A percentile compares a stretch with the other conserved stretches of the same genome.
phyloP scores from a whole-genome alignment of 73 alveolate species.

The Halteria grandinella region DNA sequence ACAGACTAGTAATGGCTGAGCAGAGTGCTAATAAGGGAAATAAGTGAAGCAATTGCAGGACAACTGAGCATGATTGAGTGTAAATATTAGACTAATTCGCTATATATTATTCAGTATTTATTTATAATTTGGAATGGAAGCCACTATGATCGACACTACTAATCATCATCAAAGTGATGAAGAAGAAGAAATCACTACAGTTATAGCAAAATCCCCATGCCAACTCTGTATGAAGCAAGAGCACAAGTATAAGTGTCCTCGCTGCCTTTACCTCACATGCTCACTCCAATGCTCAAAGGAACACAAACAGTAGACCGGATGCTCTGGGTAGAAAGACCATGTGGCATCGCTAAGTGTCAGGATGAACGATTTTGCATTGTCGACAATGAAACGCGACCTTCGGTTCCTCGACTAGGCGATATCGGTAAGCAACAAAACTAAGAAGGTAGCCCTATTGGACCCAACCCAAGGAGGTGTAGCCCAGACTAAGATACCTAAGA shows the following conservation, averaged over 20 bases:
- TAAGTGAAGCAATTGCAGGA: no score
- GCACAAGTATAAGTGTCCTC: slow-evolving; percentile 27
- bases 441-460: no score
- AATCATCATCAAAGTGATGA: no score
- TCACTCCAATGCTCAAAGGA: slow-evolving; percentile 1
- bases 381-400: slow-evolving; percentile 2
- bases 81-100: no score
- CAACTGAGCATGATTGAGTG: no score
- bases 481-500: not conserved
- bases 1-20: no score
- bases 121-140: no score
- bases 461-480: not conserved
- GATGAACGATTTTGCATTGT: not conserved
- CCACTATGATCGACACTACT: no score
- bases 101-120: no score
- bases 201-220: no score
- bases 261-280: slow-evolving; percentile 4
- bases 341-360: not conserved
- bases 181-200: no score
- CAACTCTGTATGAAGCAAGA: not conserved
- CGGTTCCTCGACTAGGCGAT: slow-evolving; percentile 9
- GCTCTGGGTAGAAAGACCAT: not conserved
- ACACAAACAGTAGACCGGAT: not conserved
- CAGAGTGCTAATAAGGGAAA: no score
- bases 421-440: not conserved